phyloP scores from a whole-genome alignment of 1,284 basidiomycete species.

The Cystobasidium pallidum region DNA sequence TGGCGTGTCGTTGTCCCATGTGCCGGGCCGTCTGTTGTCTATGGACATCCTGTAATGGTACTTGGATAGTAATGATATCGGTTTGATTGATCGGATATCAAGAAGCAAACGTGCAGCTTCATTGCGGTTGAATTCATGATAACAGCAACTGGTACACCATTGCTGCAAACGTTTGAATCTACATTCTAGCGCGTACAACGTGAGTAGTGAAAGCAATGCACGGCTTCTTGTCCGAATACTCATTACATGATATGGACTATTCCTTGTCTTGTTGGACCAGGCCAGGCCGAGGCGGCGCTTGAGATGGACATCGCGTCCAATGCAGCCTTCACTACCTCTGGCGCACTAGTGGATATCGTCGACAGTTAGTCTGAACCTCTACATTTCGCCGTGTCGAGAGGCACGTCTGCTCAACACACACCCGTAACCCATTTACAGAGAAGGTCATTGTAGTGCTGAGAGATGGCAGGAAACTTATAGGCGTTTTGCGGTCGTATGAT shows the following conservation, averaged over 20 bases:
- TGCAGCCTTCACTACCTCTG: slow-evolving; percentile 84
- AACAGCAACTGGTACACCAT: background rate
- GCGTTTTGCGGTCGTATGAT: slow-evolving; percentile 95
- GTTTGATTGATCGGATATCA: background rate
- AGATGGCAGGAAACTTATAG: slow-evolving; percentile 94
- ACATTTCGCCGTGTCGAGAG: slow-evolving; percentile 3
- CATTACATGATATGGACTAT: background rate
- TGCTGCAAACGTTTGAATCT: background rate
- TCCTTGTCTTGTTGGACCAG: background rate
- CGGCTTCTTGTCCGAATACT: background rate
- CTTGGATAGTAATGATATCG: background rate
- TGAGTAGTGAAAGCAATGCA: background rate
- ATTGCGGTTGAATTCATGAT: background rate
- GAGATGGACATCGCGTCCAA: slow-evolving; percentile 52
- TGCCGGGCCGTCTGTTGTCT: slow-evolving; percentile 27
- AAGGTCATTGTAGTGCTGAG: slow-evolving; percentile 97
- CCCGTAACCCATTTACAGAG: slow-evolving; percentile 63
- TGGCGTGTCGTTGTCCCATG: slow-evolving; percentile 29
- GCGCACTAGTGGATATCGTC: slow-evolving; percentile 94
- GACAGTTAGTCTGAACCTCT: slow-evolving; percentile 86
- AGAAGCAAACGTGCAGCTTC: background rate
- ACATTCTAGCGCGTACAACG: slow-evolving; percentile 2
- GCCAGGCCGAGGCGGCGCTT: slow-evolving; percentile 18
- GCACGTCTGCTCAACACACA: background rate
- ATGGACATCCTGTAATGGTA: slow-evolving; percentile 1